These are phyloP conservation scores for Friedmanniomyces endolithicus DNA, from an alignment of 495 filamentous ascomycete species.

Conservation along the genomic window DNA sequence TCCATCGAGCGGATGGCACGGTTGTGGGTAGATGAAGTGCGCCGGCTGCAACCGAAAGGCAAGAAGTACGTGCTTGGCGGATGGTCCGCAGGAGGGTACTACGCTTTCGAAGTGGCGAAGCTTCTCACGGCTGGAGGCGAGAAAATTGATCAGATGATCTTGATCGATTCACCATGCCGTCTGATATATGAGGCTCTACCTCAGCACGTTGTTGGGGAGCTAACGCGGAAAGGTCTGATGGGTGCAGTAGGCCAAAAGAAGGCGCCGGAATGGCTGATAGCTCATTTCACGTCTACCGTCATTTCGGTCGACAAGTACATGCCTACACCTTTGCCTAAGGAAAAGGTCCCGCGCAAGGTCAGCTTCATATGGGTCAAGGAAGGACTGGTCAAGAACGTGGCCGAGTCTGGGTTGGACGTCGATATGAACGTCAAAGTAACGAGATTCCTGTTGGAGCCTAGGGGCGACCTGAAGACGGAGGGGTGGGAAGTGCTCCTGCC, in stretches of 20 bases:
- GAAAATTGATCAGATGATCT: conserved; percentile 15
- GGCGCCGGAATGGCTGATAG: conserved; percentile 26
- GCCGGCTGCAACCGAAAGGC: conserved; percentile 16
- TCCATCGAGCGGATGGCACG: conserved; percentile 15
- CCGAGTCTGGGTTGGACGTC: conserved; percentile 13
- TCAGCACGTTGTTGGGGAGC: conserved; percentile 2
- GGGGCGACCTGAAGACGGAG: conserved; percentile 13
- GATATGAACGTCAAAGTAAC: conserved; percentile 15
- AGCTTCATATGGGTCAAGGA: conserved; percentile 20
- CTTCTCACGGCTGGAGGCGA: conserved; percentile 9
- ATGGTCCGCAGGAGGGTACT: conserved; percentile 21
- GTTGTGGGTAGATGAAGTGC: conserved; percentile 12
- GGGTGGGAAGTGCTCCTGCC: conserved; percentile 19
- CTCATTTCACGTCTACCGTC: conserved; percentile 29
- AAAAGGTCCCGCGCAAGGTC: background rate
- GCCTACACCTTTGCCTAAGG: conserved; percentile 13
- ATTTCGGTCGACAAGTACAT: conserved; percentile 15
- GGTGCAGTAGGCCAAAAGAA: conserved; percentile 9
- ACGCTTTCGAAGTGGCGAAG: conserved; percentile 17
- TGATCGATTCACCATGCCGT: conserved; percentile 18
- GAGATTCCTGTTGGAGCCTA: conserved; percentile 13
- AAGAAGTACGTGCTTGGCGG: conserved; percentile 16
- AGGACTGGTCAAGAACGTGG: conserved; percentile 13
- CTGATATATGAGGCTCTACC: conserved; percentile 13
- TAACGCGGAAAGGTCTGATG: conserved; percentile 15